Conservation (phyloP, 2,329 filamentous ascomycete genomes). For the Monosporascus sp. region DNA sequence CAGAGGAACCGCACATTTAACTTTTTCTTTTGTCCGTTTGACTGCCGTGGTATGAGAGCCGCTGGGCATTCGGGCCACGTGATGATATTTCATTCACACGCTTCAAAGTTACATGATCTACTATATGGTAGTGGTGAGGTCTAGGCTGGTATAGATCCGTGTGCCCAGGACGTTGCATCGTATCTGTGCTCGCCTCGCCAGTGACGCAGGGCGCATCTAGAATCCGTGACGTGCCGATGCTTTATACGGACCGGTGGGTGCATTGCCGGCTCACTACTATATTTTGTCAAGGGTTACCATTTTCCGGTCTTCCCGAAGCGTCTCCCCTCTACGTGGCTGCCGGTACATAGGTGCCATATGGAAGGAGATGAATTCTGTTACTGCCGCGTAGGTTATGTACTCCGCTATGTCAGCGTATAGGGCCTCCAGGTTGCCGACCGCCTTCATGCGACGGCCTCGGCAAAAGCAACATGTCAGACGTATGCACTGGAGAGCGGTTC, state of each 20-base stretch:
- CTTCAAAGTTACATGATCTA: not conserved
- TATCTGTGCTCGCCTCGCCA: no score
- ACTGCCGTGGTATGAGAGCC: no score
- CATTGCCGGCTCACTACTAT: not conserved
- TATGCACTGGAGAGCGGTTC: not conserved
- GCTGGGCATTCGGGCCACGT: not conserved
- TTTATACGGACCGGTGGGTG: not conserved
- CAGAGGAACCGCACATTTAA: conserved; percentile 71
- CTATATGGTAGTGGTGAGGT: not conserved
- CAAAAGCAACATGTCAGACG: not conserved
- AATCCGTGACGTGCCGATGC: no score
- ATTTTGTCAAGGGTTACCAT: not conserved
- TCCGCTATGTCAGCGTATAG: no score
- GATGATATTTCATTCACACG: not conserved
- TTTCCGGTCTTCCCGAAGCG: not conserved
- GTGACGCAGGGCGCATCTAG: no score
- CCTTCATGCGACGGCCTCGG: not conserved
- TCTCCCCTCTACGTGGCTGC: not conserved
- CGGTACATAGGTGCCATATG: not conserved
- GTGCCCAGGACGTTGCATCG: not conserved
- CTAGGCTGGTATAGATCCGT: not conserved
- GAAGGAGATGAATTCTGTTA: no score
- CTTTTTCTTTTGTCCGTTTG: not conserved
- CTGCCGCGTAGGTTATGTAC: not conserved
- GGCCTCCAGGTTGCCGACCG: not conserved